Conservation (phyloP, 2,329 filamentous ascomycete genomes). For the Trichoderma koningii region DNA sequence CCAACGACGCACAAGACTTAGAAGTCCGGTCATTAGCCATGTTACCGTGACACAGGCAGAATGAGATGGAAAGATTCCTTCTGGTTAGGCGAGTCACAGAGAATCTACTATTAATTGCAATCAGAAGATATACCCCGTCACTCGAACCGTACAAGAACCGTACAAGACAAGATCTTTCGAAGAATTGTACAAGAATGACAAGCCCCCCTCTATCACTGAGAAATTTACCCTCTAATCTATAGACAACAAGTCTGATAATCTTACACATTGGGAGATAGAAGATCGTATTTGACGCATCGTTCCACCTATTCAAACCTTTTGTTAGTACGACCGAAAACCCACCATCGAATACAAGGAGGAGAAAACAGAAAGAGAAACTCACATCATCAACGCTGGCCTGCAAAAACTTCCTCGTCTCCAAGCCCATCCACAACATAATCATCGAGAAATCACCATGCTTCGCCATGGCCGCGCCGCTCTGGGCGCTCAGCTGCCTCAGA, state of each 20-base stretch:
- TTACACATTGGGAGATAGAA: constrained; percentile 83
- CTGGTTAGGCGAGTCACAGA: too few relatives aligned
- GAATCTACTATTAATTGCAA: too few relatives aligned
- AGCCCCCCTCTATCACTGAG: background rate
- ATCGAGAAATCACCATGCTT: constrained; percentile 77
- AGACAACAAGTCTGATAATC: constrained; percentile 7
- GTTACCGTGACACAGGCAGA: too few relatives aligned
- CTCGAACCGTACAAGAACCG: background rate
- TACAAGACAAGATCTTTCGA: background rate
- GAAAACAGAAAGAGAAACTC: constrained; percentile 42
- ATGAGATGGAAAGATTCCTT: too few relatives aligned
- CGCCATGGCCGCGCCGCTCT: constrained; percentile 70
- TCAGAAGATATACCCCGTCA: background rate
- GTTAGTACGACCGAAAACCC: background rate
- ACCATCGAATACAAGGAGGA: background rate
- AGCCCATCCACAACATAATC: constrained; percentile 86
- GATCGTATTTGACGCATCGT: constrained; percentile 86
- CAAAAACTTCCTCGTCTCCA: constrained; percentile 86
- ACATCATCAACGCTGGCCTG: constrained; percentile 89
- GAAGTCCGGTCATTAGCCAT: too few relatives aligned
- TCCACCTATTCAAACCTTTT: constrained; percentile 61
- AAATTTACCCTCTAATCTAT: background rate
- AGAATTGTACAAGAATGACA: constrained; percentile 7
- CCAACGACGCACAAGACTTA: too few relatives aligned
- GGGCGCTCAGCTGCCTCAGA: constrained; percentile 79